A percentile compares a stretch with the other conserved stretches of the same genome.
These are phyloP conservation scores for Podila horticola DNA, from an alignment of 192 early-diverging fungal genomes.

Conservation along the genomic window DNA sequence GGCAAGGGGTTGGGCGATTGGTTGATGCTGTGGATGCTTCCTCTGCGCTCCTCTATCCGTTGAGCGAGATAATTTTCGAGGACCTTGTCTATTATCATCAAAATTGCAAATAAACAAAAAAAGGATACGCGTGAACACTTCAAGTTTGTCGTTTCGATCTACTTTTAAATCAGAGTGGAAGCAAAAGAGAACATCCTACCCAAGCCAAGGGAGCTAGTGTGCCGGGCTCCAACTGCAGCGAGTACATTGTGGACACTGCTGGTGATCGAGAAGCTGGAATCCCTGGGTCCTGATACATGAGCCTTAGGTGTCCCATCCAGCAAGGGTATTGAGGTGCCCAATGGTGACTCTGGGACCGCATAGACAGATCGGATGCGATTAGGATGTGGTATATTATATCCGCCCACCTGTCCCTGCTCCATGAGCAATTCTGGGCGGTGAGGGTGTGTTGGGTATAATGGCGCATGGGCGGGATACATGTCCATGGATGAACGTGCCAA, in stretches of 20 bases:
- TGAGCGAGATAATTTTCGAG: conserved; percentile 13
- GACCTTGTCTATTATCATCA: conserved; percentile 15
- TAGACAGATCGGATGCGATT: conserved; percentile 4
- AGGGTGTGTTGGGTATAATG: conserved; percentile 11
- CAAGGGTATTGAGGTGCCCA: conserved; percentile 12
- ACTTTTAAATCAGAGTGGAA: not conserved
- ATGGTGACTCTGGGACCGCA: conserved; percentile 16
- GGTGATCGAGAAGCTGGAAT: conserved; percentile 24
- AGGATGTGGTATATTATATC: conserved; percentile 7
- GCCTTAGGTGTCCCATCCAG: not conserved
- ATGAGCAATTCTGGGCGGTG: conserved; percentile 14
- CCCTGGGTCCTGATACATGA: conserved; percentile 3
- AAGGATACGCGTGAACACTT: not conserved
- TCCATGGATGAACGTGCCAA: conserved; percentile 23
- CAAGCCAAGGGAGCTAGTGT: conserved; percentile 49
- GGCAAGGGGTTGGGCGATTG: not conserved
- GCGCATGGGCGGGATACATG: conserved; percentile 1
- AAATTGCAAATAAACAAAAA: not conserved
- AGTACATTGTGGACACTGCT: conserved; percentile 31
- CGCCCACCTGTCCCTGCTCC: conserved; percentile 14
- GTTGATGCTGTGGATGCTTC: conserved; percentile 31
- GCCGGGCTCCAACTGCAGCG: conserved; percentile 53
- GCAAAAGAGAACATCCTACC: conserved; percentile 16
- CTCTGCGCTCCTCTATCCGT: conserved; percentile 23
- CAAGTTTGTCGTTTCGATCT: not conserved